Evolutionary conservation across 805 yeast genomes (phyloP).

Genomic region (Saturnispora gosingensis): DNA sequence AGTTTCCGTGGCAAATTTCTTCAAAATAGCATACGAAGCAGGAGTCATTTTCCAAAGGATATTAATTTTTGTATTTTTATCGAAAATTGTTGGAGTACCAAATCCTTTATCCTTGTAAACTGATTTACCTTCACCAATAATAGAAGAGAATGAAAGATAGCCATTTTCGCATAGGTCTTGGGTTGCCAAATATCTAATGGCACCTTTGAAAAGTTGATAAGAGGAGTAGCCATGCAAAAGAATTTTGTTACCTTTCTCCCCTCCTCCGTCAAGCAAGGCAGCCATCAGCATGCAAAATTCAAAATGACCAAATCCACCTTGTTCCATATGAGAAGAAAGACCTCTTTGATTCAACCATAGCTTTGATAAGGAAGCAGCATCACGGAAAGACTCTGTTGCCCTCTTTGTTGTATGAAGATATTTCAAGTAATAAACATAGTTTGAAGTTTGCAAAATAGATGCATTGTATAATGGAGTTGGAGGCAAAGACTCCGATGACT

Average conservation of each 20-base stretch:
- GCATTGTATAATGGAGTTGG: conserved; percentile 88
- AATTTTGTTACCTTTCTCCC: conserved; percentile 62
- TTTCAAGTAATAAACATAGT: conserved; percentile 62
- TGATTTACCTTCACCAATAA: conserved; percentile 37
- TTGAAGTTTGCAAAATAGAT: conserved; percentile 59
- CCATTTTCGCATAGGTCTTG: conserved; percentile 60
- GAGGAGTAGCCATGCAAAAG: conserved; percentile 83
- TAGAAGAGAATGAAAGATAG: conserved; percentile 56
- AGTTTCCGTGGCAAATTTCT: conserved; percentile 61
- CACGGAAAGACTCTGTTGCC: conserved; percentile 70
- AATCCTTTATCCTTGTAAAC: conserved; percentile 46
- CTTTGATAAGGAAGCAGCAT: conserved; percentile 79
- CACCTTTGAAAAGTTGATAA: conserved; percentile 88
- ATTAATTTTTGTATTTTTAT: conserved; percentile 67
- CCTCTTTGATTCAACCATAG: conserved; percentile 90
- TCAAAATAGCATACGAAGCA: conserved; percentile 53
- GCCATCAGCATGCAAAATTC: conserved; percentile 81
- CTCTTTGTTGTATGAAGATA: conserved; percentile 68
- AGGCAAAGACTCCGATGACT: conserved; percentile 24
- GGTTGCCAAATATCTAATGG: conserved; percentile 70
- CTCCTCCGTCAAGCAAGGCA: conserved; percentile 77
- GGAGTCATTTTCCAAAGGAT: conserved; percentile 72
- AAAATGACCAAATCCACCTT: conserved; percentile 84
- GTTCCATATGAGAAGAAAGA: conserved; percentile 48
- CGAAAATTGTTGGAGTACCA: conserved; percentile 66